Evolutionary conservation across 208 protist species (phyloP).

Genomic region (Balamuthia mandrillaris): DNA sequence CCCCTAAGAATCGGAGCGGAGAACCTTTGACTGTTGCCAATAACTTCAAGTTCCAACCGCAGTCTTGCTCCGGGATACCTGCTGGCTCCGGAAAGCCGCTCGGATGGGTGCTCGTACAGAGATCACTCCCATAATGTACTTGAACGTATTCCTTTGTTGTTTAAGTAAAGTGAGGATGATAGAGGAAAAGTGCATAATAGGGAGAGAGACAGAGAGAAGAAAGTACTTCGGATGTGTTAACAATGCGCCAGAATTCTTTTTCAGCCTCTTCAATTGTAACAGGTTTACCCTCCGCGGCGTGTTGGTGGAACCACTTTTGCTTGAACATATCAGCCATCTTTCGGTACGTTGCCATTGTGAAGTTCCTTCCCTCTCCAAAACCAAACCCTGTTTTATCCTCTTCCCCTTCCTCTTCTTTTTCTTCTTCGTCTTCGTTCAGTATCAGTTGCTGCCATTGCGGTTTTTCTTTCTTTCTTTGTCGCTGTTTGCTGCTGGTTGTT

Average conservation of each 20-base stretch:
- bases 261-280: conserved; percentile 18
- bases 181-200: not conserved
- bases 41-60: conserved; percentile 41
- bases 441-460: no score
- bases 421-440: not conserved
- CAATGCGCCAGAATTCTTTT: conserved; percentile 35
- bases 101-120: conserved; percentile 35
- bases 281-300: not conserved
- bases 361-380: conserved; percentile 51
- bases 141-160: conserved; percentile 29
- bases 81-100: conserved; percentile 39
- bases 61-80: not conserved
- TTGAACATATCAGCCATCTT: conserved; percentile 47
- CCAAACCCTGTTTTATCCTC: conserved; percentile 48
- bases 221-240: conserved; percentile 33
- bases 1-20: conserved; percentile 17
- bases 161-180: not conserved
- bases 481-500: no score
- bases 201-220: not conserved
- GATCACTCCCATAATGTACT: conserved; percentile 57
- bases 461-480: no score
- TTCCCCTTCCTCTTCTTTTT: conserved; percentile 4
- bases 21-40: conserved; percentile 37
- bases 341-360: conserved; percentile 49
- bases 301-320: conserved; percentile 49